phyloP scores from a whole-genome alignment of 1,284 basidiomycete species.

The Rhizoctonia solani region DNA sequence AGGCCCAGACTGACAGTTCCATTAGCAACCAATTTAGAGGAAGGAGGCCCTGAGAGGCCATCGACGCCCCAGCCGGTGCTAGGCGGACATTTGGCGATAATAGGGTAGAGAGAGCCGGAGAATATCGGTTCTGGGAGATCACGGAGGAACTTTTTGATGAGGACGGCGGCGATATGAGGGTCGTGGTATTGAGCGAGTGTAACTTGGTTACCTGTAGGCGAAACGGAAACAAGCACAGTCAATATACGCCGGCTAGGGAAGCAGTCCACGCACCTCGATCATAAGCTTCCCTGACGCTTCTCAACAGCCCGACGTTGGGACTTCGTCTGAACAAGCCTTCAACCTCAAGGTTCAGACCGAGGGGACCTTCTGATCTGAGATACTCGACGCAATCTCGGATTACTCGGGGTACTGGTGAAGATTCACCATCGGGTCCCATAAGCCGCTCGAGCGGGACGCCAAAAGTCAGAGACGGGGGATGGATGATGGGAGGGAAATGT shows the following conservation, averaged over 20 bases:
- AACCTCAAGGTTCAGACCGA: slow-evolving; percentile 55
- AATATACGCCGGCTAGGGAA: neutral
- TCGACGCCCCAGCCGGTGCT: slow-evolving; percentile 30
- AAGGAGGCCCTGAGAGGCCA: slow-evolving; percentile 13
- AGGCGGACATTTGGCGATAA: slow-evolving; percentile 67
- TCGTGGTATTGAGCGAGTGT: slow-evolving; percentile 73
- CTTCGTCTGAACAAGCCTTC: slow-evolving; percentile 82
- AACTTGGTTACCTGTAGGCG: slow-evolving; percentile 66
- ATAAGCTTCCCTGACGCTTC: slow-evolving; percentile 77
- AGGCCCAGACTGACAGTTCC: neutral
- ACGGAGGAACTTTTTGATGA: slow-evolving; percentile 82
- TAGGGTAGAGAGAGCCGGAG: slow-evolving; percentile 64
- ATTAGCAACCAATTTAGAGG: neutral
- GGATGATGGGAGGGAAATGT: slow-evolving; percentile 64
- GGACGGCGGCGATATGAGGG: slow-evolving; percentile 77
- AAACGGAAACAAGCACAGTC: neutral
- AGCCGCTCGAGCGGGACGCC: slow-evolving; percentile 77
- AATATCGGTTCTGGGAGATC: slow-evolving; percentile 78
- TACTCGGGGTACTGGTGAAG: slow-evolving; percentile 74
- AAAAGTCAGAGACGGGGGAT: slow-evolving; percentile 61
- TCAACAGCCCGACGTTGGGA: slow-evolving; percentile 68
- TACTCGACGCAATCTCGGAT: slow-evolving; percentile 76
- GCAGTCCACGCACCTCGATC: slow-evolving; percentile 61
- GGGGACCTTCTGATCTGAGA: slow-evolving; percentile 58
- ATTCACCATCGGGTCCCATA: slow-evolving; percentile 82